Evolutionary conservation across 2,329 filamentous ascomycete genomes (phyloP).

Genomic region (Chrysosporium keratinophilum): DNA sequence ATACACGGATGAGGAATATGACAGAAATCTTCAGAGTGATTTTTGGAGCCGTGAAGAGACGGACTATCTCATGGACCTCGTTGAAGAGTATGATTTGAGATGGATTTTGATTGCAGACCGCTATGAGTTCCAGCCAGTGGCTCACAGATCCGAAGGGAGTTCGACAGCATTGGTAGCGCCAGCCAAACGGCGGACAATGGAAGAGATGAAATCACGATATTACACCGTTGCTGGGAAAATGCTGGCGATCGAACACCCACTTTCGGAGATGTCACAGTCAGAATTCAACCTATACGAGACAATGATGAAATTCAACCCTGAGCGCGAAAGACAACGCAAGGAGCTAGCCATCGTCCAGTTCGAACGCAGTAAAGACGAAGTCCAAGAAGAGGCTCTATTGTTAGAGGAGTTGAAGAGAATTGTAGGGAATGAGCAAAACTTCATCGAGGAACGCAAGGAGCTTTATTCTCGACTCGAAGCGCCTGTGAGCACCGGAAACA

Average conservation of each 20-base stretch:
- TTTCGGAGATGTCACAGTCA: constrained; percentile 73
- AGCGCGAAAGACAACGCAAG: constrained; percentile 70
- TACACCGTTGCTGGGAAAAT: constrained; percentile 77
- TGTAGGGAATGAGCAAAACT: constrained; percentile 69
- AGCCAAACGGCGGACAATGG: constrained; percentile 56
- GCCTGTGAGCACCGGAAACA: constrained; percentile 59
- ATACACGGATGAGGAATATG: constrained; percentile 83
- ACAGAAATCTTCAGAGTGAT: constrained; percentile 57
- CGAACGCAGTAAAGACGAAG: constrained; percentile 71
- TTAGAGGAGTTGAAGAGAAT: constrained; percentile 88
- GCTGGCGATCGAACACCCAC: constrained; percentile 68
- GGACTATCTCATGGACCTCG: constrained; percentile 72
- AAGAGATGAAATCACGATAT: constrained; percentile 84
- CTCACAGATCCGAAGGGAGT: constrained; percentile 21
- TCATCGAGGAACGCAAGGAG: constrained; percentile 80
- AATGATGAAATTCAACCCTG: constrained; percentile 76
- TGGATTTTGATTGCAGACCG: constrained; percentile 90
- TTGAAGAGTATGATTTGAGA: constrained; percentile 69
- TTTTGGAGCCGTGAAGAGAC: constrained; percentile 92
- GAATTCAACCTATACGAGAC: constrained; percentile 76
- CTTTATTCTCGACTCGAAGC: constrained; percentile 80
- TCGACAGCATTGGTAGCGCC: constrained; percentile 45
- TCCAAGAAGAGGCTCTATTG: constrained; percentile 81
- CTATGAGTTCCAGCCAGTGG: constrained; percentile 55
- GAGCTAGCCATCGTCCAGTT: constrained; percentile 72